phyloP scores from a whole-genome alignment of 1,284 basidiomycete species.

The Ceratobasidium sp. region DNA sequence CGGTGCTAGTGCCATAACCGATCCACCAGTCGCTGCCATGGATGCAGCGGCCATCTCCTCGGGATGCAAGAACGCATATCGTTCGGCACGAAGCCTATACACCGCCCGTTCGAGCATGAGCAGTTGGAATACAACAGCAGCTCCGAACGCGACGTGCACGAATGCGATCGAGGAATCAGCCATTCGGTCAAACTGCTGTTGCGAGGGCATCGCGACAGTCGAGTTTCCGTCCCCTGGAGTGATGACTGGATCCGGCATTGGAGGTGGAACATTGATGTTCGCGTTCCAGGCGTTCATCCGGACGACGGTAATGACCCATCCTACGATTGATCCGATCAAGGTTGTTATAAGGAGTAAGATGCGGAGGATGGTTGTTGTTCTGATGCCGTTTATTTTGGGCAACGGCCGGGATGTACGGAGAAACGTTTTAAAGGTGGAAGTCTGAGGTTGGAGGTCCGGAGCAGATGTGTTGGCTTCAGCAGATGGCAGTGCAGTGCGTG shows the following conservation, averaged over 20 bases:
- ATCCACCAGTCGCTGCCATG: conserved; percentile 51
- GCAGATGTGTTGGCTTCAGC: conserved; percentile 30
- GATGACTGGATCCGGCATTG: neutral
- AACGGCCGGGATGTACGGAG: conserved; percentile 34
- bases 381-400: conserved; percentile 63
- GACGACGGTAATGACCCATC: conserved; percentile 67
- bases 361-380: conserved; percentile 63
- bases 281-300: conserved; percentile 51
- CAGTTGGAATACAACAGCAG: conserved; percentile 61
- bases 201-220: conserved; percentile 68
- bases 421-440: conserved; percentile 39
- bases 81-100: conserved; percentile 73
- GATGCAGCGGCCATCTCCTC: conserved; percentile 52
- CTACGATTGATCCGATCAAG: conserved; percentile 67
- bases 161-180: conserved; percentile 60
- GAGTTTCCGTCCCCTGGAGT: conserved; percentile 50
- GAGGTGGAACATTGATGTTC: conserved; percentile 41
- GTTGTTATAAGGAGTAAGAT: conserved; percentile 64
- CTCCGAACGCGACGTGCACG: conserved; percentile 56
- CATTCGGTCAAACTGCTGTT: conserved; percentile 53
- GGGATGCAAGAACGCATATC: conserved; percentile 71
- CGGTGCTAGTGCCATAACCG: conserved; percentile 68
- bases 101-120: conserved; percentile 75
- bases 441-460: conserved; percentile 25
- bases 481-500: conserved; percentile 47